Evolutionary conservation across 177 flowering plant genomes (phyloP), one percentile per base, ranked within the genome.

Genomic region (Tripterygium wilfordii): DNA sequence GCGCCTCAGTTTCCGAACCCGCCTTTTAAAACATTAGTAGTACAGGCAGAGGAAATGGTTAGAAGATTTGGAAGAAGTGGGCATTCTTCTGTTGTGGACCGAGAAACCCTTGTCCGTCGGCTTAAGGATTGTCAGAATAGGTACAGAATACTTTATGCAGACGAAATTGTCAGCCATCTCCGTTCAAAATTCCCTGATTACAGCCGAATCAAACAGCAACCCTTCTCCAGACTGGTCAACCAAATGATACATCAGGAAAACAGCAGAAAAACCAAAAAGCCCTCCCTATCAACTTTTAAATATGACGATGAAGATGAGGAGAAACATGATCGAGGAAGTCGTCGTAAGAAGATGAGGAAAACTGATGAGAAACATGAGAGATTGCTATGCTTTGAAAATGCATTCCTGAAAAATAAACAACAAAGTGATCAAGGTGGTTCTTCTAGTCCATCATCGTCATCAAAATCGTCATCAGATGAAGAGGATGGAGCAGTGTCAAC

Each of bases 91-190:
- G 64, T 31, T 7, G 20, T 44, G 3, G 43, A 59, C 37, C 36
- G 20, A 3, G 33, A 18, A 8, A 10, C 53, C 29, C 54, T 78
- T 13, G 52, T 18, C 25, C 61, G 60, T 4, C 68, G 64, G 12
- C 25, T 72, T 4, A 46, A 57, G 19, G 36, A 63, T 12, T 70
- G 59, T 44, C 45, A 40, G 51, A 45, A 48, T 21, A 47, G 15
- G 4, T 19, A 45, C 49, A 35, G 44, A 9, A 39, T 61, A n/a
- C n/a, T n/a, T n/a, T n/a, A n/a, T 25, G 23, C 67, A 8, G 80
- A 81, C 1, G 72, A 74, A 2, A 54, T 79, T 36, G 79, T 82
- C 25, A 63, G 72, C 14, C 45, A 62, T 45, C 89, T 89, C 24
- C 79, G 75, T 19, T 35, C 66, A 3, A 47, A 27, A 13, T 71